Conservation (phyloP, 2,329 filamentous ascomycete genomes). For the Cordyceps javanica region DNA sequence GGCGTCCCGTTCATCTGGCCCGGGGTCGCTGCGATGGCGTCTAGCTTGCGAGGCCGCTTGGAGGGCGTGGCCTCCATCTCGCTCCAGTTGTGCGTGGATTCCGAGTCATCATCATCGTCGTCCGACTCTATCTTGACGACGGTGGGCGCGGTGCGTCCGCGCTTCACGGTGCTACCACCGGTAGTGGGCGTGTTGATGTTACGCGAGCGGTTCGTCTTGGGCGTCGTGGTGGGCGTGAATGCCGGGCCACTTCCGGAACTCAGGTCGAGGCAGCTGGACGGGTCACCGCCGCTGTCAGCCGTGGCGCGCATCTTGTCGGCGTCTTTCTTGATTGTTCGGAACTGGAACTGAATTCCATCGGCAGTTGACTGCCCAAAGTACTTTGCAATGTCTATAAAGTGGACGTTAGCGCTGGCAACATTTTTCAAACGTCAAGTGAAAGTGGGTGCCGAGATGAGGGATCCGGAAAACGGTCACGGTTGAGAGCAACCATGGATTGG, state of each 20-base stretch:
- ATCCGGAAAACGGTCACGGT: neutral
- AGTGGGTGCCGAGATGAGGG: neutral
- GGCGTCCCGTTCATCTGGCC: constrained; percentile 22
- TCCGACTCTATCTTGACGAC: constrained; percentile 17
- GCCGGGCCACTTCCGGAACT: constrained; percentile 20
- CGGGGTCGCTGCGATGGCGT: constrained; percentile 12
- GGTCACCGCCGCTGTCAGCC: constrained; percentile 39
- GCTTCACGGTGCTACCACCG: constrained; percentile 15
- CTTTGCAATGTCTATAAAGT: constrained; percentile 47
- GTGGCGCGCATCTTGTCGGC: constrained; percentile 42
- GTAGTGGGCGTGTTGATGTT: constrained; percentile 12
- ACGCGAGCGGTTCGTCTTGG: constrained; percentile 23
- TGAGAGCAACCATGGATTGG: neutral
- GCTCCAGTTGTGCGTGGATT: constrained; percentile 22
- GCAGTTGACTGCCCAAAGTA: constrained; percentile 54
- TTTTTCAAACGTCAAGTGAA: neutral
- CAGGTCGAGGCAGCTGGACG: constrained; percentile 33
- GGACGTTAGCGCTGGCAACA: neutral
- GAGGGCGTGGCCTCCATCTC: constrained; percentile 31
- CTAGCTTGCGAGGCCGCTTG: constrained; percentile 26
- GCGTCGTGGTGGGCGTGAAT: constrained; percentile 22
- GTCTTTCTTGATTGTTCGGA: constrained; percentile 48
- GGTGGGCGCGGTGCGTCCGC: constrained; percentile 11
- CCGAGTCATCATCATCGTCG: constrained; percentile 22
- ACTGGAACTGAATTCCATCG: constrained; percentile 55